Base-by-base conservation (phyloP, 2,329 filamentous ascomycete genomes). In the Venturia carpophila region DNA sequence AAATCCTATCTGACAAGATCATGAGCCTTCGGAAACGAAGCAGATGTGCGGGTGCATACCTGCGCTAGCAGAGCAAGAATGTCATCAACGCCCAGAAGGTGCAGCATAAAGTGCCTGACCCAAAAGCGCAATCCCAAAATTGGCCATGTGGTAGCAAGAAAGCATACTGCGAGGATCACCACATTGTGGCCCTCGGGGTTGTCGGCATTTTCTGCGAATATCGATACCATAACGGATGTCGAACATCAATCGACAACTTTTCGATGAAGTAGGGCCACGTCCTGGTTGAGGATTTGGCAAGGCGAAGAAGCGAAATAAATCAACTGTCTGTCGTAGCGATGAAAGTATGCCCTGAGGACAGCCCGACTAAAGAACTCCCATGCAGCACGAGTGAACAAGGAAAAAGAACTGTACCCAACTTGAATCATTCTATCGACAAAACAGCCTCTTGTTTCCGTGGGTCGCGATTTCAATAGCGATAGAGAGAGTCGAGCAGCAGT, bases 71-170 rank as follows among this genome's bases (percentile, higher is more conserved):
- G 39, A 42, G 42, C 42, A n/a, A 61, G 24, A 15, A 42, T 2
- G n/a, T 61, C 58, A 45, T 61, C 58, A 42, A 11, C n/a, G 9
- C 58, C 58, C 9, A 61, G 24, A 6, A 45, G 42, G n/a, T 61
- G 37, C 5, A 61, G 21, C 58, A 61, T 42, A 27, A 15, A n/a
- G n/a, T 61, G 37, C 42, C 58, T 42, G n/a, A 61, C 58, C 58
- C 58, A 61, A 9, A 61, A 42, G 5, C 58, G 58, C n/a, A 61
- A 45, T 19, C 37, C 39, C 5, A 61, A 7, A 39, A 61, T 24
- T 42, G 58, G 58, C 58, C 58, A 61, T 42, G 58, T 45, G 58
- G 41, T 19, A 15, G 58, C 27, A 42, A 61, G 58, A 42, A 61
- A 61, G n/a, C 37, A 42, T 42, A 61, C 34, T n/a, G 58, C 58